Conservation (phyloP, 371 early-diverging fungal species). For the Nematocida sp. region DNA sequence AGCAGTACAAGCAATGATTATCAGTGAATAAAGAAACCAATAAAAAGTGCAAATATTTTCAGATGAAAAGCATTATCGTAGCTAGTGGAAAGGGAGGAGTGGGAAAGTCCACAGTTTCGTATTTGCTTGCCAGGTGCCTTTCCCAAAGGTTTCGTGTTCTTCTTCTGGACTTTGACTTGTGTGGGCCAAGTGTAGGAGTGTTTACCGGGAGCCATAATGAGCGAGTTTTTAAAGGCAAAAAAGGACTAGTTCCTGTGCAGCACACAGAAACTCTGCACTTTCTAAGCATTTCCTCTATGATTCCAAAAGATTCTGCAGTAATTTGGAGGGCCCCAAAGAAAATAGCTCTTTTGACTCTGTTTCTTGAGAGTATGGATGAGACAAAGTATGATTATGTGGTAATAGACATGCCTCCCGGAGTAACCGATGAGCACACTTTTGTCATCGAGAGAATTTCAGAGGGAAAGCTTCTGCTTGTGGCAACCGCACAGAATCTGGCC, state of each 20-base stretch:
- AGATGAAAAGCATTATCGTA: constrained; percentile 67
- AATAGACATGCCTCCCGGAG: constrained; percentile 97
- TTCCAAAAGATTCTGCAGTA: constrained; percentile 82
- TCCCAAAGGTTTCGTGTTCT: constrained; percentile 71
- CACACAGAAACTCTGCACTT: constrained; percentile 70
- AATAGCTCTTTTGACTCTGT: constrained; percentile 79
- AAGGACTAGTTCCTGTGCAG: constrained; percentile 62
- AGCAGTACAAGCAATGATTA: constrained; percentile 5
- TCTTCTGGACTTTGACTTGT: constrained; percentile 93
- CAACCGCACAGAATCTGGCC: constrained; percentile 93
- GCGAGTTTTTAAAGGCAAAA: constrained; percentile 67
- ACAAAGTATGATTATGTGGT: constrained; percentile 80
- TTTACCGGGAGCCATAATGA: constrained; percentile 73
- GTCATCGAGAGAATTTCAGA: constrained; percentile 73
- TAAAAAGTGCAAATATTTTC: constrained; percentile 12
- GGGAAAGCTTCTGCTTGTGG: constrained; percentile 73
- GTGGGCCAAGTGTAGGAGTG: constrained; percentile 78
- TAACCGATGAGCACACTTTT: constrained; percentile 87
- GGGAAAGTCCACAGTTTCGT: constrained; percentile 76
- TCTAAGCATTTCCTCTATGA: constrained; percentile 90
- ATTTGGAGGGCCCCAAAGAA: constrained; percentile 98
- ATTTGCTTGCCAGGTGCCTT: constrained; percentile 67
- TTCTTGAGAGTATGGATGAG: constrained; percentile 88
- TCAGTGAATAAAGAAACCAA: neutral
- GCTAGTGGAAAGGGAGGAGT: constrained; percentile 98